Base-by-base conservation (phyloP, 495 filamentous ascomycete species). In the Penicillium lividum region DNA sequence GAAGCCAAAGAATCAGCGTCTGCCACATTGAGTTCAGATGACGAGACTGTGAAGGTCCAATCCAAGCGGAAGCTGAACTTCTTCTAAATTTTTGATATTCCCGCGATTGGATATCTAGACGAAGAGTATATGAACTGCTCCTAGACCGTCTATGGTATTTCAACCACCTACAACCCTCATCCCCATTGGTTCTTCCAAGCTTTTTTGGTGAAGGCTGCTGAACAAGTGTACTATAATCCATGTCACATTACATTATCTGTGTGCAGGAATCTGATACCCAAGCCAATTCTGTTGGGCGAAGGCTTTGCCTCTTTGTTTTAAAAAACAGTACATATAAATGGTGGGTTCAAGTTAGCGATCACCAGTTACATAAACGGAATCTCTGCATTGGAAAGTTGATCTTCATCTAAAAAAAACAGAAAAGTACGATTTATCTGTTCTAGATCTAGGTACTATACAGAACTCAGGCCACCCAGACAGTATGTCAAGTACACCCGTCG, bases 1-100 rank as follows among this genome's bases (percentile, higher is more conserved):
- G 51, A 55, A 43, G 56, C 43, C 7, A 66, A 72, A 34, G 64
- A 64, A 15, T 51, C 68, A 1, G 61, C 42, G 13, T 53, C 62
- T 40, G 48, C 60, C 28, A 47, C 56, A 28, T 47, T 54, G 11
- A 50, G 38, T 51, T 53, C 48, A 38, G 62, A 60, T 22, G 50
- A 65, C 1, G 55, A 66, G 11, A 44, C 60, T 15, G 48, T 56
- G 31, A 64, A 58, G 34, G 60, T 48, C 8, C 27, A 47, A 28
- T 56, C 68, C 9, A 71, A 56, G 48, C 67, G 64, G 18, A 77
- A 72, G 40, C 9, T 65, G 36, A 72, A 68, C 56, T 77, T 77
- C 52, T 77, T 74, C 51, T 77, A 56, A 65, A 34, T 8, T 27
- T 7, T 11, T 0, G 22, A 7, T 55, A 1, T 16, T 4, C 36